Base-by-base conservation (phyloP, 129 eudicot species). In the Escallonia herrerae region DNA sequence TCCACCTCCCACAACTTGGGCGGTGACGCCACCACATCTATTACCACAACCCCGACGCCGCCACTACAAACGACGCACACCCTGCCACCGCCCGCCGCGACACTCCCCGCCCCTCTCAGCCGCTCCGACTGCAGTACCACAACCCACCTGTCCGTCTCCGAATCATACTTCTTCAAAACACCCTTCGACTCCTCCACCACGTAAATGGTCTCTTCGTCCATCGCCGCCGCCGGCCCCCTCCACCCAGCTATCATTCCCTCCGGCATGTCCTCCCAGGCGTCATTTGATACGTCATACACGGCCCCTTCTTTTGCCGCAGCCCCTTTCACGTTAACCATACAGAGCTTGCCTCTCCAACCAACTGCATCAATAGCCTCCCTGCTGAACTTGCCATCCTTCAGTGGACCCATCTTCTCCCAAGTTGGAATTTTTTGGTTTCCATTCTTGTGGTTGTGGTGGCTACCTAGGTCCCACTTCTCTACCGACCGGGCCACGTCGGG, bases 171-270 rank as follows among this genome's bases (percentile, higher is more conserved):
- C 49, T 63, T 77, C 75, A 91, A 62, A 13, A 65, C 66, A 11
- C 96, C 96, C 66, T 56, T 75, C 0, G 67, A 46, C 42, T 81
- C 95, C 60, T 91, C 96, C 58, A 87, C 88, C 77, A 72, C 56
- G 41, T 76, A 87, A 1, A 91, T 67, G 4, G 14, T 55, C 55
- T 91, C 83, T 66, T 91, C 97, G 1, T 69, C 83, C 87, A 88
- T 76, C 15, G 96, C 78, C 43, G 90, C 86, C 64, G 90, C 97
- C 46, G 97, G 97, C 5, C 97, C 97, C 49, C 73, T 77, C 97
- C 97, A 91, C 6, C 97, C 97, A 5, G 39, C 69, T 64, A 85
- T 43, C 96, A 91, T 87, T 59, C 77, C 89, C 42, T 67, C 83
- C 62, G 84, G 74, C 95, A 91, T 87, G 12, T 81, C 87, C 37